Evolutionary conservation across 2,329 filamentous ascomycete species (phyloP).

Genomic region (Cordyceps farinosa): DNA sequence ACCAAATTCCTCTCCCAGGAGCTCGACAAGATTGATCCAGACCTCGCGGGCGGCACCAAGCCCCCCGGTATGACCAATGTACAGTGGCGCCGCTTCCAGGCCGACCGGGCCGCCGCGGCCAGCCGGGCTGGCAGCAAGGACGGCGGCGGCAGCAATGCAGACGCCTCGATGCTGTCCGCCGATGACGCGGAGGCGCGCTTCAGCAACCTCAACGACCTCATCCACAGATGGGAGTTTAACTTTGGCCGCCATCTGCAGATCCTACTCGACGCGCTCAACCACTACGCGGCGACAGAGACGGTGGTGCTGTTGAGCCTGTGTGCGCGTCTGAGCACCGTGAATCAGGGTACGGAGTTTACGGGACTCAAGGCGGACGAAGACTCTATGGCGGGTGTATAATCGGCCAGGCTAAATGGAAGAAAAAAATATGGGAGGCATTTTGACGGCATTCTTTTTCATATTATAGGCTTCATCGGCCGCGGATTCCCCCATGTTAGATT

Average conservation of each 20-base stretch:
- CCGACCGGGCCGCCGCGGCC: constrained; percentile 42
- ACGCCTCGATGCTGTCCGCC: constrained; percentile 30
- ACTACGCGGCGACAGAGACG: constrained; percentile 95
- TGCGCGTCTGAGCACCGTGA: constrained; percentile 75
- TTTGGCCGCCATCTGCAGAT: constrained; percentile 92
- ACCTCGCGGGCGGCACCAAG: constrained; percentile 60
- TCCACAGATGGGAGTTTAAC: constrained; percentile 88
- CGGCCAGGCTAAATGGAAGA: neutral
- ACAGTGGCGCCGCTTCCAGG: constrained; percentile 58
- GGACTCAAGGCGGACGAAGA: constrained; percentile 59
- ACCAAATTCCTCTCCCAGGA: constrained; percentile 82
- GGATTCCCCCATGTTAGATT: neutral
- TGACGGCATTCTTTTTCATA: neutral
- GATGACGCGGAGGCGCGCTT: constrained; percentile 51
- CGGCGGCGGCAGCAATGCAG: constrained; percentile 22
- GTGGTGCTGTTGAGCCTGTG: constrained; percentile 88
- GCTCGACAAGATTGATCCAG: constrained; percentile 77
- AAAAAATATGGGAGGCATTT: neutral
- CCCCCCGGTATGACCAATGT: constrained; percentile 58
- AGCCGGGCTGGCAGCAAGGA: constrained; percentile 25
- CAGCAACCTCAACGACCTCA: constrained; percentile 77
- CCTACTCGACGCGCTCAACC: constrained; percentile 89
- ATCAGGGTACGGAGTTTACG: constrained; percentile 67
- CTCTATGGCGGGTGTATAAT: constrained; percentile 11
- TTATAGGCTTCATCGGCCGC: neutral